Conservation (phyloP, 805 yeast genomes). For the Candida orba region DNA sequence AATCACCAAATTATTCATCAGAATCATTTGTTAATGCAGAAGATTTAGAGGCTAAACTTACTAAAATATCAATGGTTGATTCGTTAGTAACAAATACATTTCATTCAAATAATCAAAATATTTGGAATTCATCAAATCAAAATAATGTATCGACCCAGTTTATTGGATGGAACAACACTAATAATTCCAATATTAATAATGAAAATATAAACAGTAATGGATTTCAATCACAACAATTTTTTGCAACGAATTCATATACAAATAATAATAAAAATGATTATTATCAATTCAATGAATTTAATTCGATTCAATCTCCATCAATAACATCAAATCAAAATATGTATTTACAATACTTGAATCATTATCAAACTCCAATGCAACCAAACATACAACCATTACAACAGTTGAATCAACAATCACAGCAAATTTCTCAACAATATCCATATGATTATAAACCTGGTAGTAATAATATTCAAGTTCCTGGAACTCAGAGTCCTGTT, state of each 20-base stretch:
- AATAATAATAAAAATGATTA: background rate
- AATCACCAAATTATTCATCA: background rate
- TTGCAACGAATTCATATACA: background rate
- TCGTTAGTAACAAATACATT: constrained; percentile 1
- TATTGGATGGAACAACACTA: background rate
- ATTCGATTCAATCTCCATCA: background rate
- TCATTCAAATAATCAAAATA: background rate
- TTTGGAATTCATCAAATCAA: constrained; percentile 2
- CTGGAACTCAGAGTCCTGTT: constrained; percentile 6
- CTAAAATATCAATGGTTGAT: constrained; percentile 1
- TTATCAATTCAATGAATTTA: background rate
- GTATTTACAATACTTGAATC: constrained; percentile 4
- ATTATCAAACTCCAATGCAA: constrained; percentile 2
- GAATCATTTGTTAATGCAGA: constrained; percentile 4
- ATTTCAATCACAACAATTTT: background rate
- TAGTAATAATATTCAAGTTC: constrained; percentile 5
- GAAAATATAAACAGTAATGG: too few species aligned
- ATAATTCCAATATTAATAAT: too few species aligned
- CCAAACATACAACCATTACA: too few species aligned
- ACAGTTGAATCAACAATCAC: background rate
- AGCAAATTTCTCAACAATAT: background rate
- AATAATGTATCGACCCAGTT: background rate
- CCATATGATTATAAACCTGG: background rate
- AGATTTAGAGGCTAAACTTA: constrained; percentile 9
- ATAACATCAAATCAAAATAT: constrained; percentile 1